Evolutionary conservation across 805 yeast species (phyloP), one percentile per base, ranked within the genome.

Genomic region (Ogataea saltuana): DNA sequence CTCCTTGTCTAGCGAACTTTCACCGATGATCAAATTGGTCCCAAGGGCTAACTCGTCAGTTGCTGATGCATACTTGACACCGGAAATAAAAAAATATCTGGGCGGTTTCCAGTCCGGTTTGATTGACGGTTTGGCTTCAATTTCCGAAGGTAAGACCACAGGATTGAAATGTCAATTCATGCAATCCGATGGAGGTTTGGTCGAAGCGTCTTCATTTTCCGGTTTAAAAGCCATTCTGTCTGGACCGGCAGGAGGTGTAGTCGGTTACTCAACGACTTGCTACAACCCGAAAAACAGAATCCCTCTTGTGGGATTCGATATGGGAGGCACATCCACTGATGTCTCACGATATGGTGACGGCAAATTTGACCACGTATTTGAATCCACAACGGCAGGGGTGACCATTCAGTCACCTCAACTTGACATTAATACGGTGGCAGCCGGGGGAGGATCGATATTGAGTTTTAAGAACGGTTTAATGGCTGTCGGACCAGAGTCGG

Each of bases 181-280:
- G 97, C 96, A 90, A 65, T 85, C 95, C 12, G 96, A 89, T 60
- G 97, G 97, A 44, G 97, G 97, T 2, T 73, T 89, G 46, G 88
- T 89, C 16, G 87, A 87, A 41, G 88, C 91, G 58, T 69, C 77
- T 18, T 73, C 77, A 39, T 89, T 89, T 61, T 82, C 95, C 0
- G 97, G 97, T 2, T 69, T 89, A 26, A 75, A 80, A 53, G 95
- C 97, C 3, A 85, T 89, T 37, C 64, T 89, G 28, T 87, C 96
- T 1, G 97, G 97, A 2, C 97, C 97, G 3, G 97, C 97, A n/a
- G 97, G 97, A 26, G 97, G 97, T 34, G 93, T 90, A 45, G 96
- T 89, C 20, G 97, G 97, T 0, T 85, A 80, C 55, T 85, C 96
- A 0, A 73, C 78, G 37, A 89, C 97, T 0, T 85, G 95, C 47